A percentile compares a stretch with the other conserved stretches of the same genome.
phyloP scores from a whole-genome alignment of 257 asterid species.

The Nicotiana otophora region DNA sequence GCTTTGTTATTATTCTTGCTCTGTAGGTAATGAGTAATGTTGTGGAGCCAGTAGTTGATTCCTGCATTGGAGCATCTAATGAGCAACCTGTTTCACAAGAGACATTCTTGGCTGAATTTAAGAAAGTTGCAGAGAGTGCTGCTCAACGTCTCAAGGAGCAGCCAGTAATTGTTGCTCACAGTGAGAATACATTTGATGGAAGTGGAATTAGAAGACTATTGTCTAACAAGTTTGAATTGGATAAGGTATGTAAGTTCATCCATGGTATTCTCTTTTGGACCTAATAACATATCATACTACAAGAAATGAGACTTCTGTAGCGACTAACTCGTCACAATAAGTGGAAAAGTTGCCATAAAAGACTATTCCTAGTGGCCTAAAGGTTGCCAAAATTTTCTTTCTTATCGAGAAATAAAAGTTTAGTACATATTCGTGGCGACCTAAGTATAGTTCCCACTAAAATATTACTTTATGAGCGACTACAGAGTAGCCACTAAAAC shows the following conservation, averaged over 20 bases:
- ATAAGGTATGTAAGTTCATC: conserved; percentile 44
- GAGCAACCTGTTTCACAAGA: conserved; percentile 64
- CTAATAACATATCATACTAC: neutral
- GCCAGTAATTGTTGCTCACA: conserved; percentile 91
- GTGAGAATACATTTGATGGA: conserved; percentile 80
- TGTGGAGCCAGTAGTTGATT: conserved; percentile 61
- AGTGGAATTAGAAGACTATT: conserved; percentile 65
- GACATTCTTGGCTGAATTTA: conserved; percentile 50
- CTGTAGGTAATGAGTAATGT: conserved; percentile 62
- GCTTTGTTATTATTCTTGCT: conserved; percentile 2
- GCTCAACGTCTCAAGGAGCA: conserved; percentile 62
- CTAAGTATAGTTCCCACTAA: neutral
- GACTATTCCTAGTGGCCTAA: neutral
- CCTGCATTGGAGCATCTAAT: conserved; percentile 30
- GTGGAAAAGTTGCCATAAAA: neutral
- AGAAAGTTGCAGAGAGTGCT: conserved; percentile 45
- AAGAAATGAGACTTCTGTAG: neutral
- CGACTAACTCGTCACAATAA: neutral
- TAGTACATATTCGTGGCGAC: neutral
- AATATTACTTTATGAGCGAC: neutral
- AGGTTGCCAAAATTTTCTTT: neutral
- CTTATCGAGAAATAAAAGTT: neutral
- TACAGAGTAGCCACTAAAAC: neutral
- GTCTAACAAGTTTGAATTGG: conserved; percentile 74
- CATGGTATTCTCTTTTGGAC: neutral